Base-by-base conservation (phyloP, 2,329 filamentous ascomycete genomes). In the Apiospora malaysiana region DNA sequence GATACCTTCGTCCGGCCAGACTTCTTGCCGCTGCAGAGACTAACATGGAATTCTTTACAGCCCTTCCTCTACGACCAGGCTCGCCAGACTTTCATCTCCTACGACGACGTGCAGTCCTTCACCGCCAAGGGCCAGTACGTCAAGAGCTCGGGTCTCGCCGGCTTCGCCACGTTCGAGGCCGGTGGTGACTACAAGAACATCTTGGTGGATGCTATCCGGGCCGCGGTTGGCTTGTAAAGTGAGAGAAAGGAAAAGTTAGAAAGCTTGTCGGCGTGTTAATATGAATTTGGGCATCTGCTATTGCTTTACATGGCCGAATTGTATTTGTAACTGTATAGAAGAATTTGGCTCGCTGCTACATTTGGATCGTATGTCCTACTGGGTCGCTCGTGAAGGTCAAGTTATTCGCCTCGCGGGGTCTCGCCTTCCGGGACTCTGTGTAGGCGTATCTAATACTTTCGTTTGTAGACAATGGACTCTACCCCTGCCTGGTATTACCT, bases 111-210 rank as follows among this genome's bases (percentile, higher is more conserved):
- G 1, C 16, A 70, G 71, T 74, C 73, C 14, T 18, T 73, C 5
- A 59, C 68, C 0, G 68, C 3, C 68, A 75, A 75, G 72, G 73
- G 71, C 12, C 37, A 72, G 49, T 75, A 68, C 42, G 70, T 74
- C 18, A 49, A 68, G 32, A 51, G 49, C 27, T 67, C 69, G 21
- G 71, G 70, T 25, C 46, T 75, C 5, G 68, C 65, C 40, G 73
- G 73, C 42, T 73, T 74, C 65, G 70, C 68, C 23, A 16, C 72
- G 14, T 75, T 66, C 56, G 73, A 75, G 71, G 49, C 69, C 6
- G 73, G 73, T 46, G 73, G 72, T 10, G 73, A 75, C 43, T 74
- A 72, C 72, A 73, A 75, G 27, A 70, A 73, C 69, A 72, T 73
- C 32, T 40, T 74, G 9, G 63, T 75, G 16, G 46, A 75, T 42